These are phyloP conservation scores for Aquanectria penicillioides DNA, from an alignment of 2,329 filamentous ascomycete species.

Conservation along the genomic window DNA sequence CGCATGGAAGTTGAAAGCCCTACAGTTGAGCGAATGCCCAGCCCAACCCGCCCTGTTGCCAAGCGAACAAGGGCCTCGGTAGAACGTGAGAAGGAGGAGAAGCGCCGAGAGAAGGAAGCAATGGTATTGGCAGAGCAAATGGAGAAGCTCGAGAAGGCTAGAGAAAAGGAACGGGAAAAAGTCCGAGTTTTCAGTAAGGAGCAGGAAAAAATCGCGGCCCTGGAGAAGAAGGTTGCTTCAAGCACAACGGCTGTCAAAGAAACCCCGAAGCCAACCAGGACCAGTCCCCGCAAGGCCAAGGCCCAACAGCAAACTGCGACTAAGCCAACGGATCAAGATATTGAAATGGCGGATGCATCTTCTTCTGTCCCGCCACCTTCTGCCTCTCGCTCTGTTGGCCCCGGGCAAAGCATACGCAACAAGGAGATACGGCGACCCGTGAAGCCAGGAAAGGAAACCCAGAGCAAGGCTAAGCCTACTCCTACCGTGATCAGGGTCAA, in stretches of 20 bases:
- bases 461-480: conserved; percentile 69
- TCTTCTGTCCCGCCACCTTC: conserved; percentile 69
- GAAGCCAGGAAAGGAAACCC: conserved; percentile 69
- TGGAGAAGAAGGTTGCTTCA: conserved; percentile 65
- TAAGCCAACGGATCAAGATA: conserved; percentile 50
- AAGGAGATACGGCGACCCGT: conserved; percentile 68
- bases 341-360: conserved; percentile 67
- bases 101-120: conserved; percentile 72
- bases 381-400: conserved; percentile 60
- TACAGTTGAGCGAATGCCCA: conserved; percentile 41
- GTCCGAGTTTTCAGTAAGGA: conserved; percentile 68
- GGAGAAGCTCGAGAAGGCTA: conserved; percentile 72
- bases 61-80: conserved; percentile 67
- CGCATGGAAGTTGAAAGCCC: conserved; percentile 25
- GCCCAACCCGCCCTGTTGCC: conserved; percentile 54
- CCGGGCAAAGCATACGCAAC: conserved; percentile 59
- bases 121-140: conserved; percentile 69
- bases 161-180: conserved; percentile 77
- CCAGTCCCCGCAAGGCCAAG: conserved; percentile 63
- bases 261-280: conserved; percentile 56
- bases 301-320: conserved; percentile 45
- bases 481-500: conserved; percentile 78
- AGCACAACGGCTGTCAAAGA: conserved; percentile 59
- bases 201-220: conserved; percentile 61
- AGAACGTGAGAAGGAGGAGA: conserved; percentile 72